Evolutionary conservation across 2,329 filamentous ascomycete genomes (phyloP).

Genomic region (Uncinocarpus reesii): DNA sequence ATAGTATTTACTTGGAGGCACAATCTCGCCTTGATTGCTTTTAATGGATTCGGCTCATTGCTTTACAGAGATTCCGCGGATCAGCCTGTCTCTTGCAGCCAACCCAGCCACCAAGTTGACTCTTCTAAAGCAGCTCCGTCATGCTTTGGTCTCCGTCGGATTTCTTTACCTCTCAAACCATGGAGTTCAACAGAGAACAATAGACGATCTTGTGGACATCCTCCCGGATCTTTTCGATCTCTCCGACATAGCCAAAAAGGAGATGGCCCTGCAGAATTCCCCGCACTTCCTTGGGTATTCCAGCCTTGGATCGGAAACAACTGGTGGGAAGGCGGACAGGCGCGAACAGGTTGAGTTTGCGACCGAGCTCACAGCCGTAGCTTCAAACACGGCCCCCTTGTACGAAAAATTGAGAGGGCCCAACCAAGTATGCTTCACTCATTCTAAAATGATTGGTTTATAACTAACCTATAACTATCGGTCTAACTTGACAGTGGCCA

Average conservation of each 20-base stretch:
- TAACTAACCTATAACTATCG: too few relatives aligned
- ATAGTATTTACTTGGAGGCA: too few relatives aligned
- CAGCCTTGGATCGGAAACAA: conserved; percentile 46
- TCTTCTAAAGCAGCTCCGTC: conserved; percentile 31
- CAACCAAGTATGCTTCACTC: conserved; percentile 31
- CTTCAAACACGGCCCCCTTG: conserved; percentile 27
- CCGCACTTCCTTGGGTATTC: conserved; percentile 54
- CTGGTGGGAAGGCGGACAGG: conserved; percentile 43
- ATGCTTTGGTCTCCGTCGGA: conserved; percentile 20
- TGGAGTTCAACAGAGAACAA: conserved; percentile 16
- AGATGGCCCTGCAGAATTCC: conserved; percentile 36
- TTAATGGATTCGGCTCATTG: neutral
- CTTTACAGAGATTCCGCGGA: conserved; percentile 35
- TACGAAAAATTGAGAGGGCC: conserved; percentile 41
- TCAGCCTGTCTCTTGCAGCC: conserved; percentile 41
- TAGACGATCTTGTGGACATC: conserved; percentile 17
- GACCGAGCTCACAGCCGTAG: conserved; percentile 41
- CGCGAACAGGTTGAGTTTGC: conserved; percentile 53
- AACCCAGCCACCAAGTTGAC: conserved; percentile 26
- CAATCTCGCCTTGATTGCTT: too few relatives aligned
- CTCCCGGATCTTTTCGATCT: conserved; percentile 21
- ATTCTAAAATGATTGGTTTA: neutral
- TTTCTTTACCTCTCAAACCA: conserved; percentile 24
- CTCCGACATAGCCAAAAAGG: conserved; percentile 18
- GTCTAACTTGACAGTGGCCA: conserved; percentile 34